These are phyloP conservation scores for Zea mays DNA, from an alignment of 176 grass and related monocot genomes.

Conservation along the genomic window Zm-B73-REFERENCE-NAM-5.0 NC_050105.1:143796501-143797000, in stretches of 20 bases:
- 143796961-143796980: not conserved
- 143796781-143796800: too few relatives aligned
- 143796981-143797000: not conserved
- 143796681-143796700: not conserved
- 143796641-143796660: not conserved
- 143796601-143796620: not conserved
- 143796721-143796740: too few relatives aligned
- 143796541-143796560: not conserved
- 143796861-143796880: not conserved
- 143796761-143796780: not conserved
- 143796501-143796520: not conserved
- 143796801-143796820: not conserved
- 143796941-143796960: not conserved
- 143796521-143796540: not conserved
- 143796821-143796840: not conserved
- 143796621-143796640: not conserved
- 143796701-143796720: too few relatives aligned
- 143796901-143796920: not conserved
- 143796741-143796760: not conserved
- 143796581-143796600: not conserved
- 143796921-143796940: not conserved
- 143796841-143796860: not conserved
- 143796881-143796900: not conserved
- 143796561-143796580: not conserved
- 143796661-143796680: not conserved